Evolutionary conservation across 441 rosid species (phyloP).

Genomic region (Sinapis alba): DNA sequence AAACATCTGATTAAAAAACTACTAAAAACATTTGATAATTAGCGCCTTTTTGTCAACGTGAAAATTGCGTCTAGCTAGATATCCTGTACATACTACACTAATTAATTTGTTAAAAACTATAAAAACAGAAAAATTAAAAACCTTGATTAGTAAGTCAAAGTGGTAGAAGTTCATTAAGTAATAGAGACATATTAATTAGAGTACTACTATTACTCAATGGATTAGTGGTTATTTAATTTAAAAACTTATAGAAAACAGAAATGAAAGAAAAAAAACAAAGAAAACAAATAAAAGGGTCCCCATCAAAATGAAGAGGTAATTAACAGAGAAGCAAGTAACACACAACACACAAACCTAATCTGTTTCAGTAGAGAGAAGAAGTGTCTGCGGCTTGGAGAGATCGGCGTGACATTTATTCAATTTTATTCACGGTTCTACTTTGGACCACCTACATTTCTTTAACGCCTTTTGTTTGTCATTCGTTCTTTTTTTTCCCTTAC

Average conservation of each 20-base stretch:
- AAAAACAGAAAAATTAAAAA: not conserved
- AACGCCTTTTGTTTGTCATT: constrained; percentile 42
- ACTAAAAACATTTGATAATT: not conserved
- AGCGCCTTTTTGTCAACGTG: not conserved
- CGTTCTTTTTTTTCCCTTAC: not conserved
- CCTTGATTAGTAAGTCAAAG: not conserved
- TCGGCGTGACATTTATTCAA: constrained; percentile 46
- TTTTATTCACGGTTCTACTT: constrained; percentile 41
- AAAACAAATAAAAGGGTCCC: constrained; percentile 30
- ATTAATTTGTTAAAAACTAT: not conserved
- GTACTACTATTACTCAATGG: not conserved
- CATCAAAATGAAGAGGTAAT: constrained; percentile 31
- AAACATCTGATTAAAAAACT: not conserved
- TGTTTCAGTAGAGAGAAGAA: constrained; percentile 29
- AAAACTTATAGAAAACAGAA: not conserved
- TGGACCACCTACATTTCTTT: constrained; percentile 47
- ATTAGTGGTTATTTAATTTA: not conserved
- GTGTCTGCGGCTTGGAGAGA: constrained; percentile 40
- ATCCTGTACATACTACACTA: not conserved
- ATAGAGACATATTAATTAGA: too few species aligned
- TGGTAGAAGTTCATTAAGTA: constrained; percentile 4
- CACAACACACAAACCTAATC: constrained; percentile 33
- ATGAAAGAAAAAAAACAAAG: not conserved
- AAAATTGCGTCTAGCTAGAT: too few species aligned
- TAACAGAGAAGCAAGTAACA: constrained; percentile 28